These are phyloP conservation scores for Sporothrix humicola DNA, from an alignment of 2,329 filamentous ascomycete species.

Conservation along the genomic window DNA sequence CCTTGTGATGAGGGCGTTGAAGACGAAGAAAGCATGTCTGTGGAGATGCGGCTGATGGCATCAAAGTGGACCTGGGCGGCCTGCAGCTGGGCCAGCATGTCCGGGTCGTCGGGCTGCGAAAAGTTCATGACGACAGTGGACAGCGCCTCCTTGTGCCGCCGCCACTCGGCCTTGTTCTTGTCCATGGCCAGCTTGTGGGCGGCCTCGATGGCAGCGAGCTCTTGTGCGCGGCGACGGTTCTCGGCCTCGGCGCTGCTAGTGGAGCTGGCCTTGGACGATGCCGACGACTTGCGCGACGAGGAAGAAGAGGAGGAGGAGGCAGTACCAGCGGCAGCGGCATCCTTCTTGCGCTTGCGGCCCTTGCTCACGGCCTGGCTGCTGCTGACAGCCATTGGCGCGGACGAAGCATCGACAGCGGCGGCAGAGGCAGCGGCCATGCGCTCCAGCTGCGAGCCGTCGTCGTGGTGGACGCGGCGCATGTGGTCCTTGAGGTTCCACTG, in stretches of 20 bases:
- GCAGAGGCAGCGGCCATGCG: not conserved
- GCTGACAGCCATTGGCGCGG: conserved; percentile 25
- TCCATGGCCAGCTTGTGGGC: conserved; percentile 42
- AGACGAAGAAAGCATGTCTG: conserved; percentile 12
- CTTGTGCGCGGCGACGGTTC: conserved; percentile 31
- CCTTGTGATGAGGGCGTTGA: too few species aligned
- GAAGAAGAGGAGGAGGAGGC: conserved; percentile 45
- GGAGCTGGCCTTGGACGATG: conserved; percentile 36
- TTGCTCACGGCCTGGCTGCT: conserved; percentile 50
- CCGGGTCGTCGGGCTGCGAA: conserved; percentile 56
- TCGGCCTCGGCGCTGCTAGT: conserved; percentile 39
- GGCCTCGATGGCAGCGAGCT: conserved; percentile 44
- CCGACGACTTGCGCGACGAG: conserved; percentile 41
- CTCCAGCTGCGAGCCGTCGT: conserved; percentile 48
- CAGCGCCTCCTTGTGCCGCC: conserved; percentile 67
- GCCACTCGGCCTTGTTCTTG: conserved; percentile 59
- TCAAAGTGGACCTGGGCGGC: conserved; percentile 57
- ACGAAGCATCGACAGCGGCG: conserved; percentile 33
- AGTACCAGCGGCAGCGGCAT: conserved; percentile 46
- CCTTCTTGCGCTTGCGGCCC: conserved; percentile 65
- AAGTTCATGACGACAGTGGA: conserved; percentile 62
- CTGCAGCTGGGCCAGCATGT: conserved; percentile 60
- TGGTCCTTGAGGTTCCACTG: conserved; percentile 97
- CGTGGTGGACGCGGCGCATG: conserved; percentile 91
- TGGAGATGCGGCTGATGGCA: conserved; percentile 59